Base-by-base conservation (phyloP, 768 basidiomycete species). In the Mycena filopes region DNA sequence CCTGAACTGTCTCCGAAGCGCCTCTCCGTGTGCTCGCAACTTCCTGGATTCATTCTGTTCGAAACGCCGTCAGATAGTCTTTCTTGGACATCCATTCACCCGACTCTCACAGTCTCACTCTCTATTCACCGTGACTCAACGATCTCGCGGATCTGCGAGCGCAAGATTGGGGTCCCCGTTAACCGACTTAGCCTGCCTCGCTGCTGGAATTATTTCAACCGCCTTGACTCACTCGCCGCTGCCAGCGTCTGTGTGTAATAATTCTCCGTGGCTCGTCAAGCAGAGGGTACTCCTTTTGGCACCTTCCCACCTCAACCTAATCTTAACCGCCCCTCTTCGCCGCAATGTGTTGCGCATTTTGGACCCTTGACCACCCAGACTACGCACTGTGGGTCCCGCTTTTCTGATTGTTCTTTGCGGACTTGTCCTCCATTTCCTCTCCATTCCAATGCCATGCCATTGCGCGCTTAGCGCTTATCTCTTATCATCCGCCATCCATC, bases 311-410 rank as follows among this genome's bases (percentile, higher is more conserved):
- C 28, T 53, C 29, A 28, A 21, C 26, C 20, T 51, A 12, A 16
- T 26, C 38, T 15, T 21, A 38, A 31, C 15, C 25, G 20, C 51
- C 53, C 40, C 54, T 54, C 33, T 31, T 15, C 29, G 29, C 40
- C 49, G 36, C 33, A 9, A 94, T 94, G 93, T 95, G 93, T 74
- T 86, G 94, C 67, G 91, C 83, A 38, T 84, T 93, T 72, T 94
- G 90, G 87, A 85, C 91, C 57, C 82, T 94, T 4, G 86, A 91
- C 53, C 89, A 92, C 72, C 87, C 88, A 28, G 87, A 89, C 48
- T 95, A 93, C 73, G 87, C 92, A 12, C 83, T 95, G 93, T 94
- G 77, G 79, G 89, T 82, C 59, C 55, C 11, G 10, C 33, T n/a
- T 55, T n/a, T 55, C 31, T 42, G 40, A 28, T 29, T 48, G 25